Conservation (phyloP, 192 early-diverging fungal genomes). For the Coemansia sp. region DNA sequence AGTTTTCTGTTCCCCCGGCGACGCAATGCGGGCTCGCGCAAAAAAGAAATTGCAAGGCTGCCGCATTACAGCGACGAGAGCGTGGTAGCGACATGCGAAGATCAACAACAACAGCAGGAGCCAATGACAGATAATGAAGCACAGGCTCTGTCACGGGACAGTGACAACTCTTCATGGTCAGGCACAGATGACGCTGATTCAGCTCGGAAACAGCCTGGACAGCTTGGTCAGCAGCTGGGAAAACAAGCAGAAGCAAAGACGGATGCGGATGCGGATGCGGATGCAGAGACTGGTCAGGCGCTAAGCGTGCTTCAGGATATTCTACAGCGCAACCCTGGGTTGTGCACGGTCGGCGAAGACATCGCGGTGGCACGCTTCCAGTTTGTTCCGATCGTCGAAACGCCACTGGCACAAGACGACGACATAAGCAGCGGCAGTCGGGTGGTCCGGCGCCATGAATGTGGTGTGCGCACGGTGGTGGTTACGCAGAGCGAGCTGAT, state of each 20-base stretch:
- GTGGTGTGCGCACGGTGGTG: constrained; percentile 11
- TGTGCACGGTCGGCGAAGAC: background rate
- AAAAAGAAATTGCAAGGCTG: constrained; percentile 27
- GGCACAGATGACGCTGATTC: background rate
- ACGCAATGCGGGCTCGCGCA: constrained; percentile 11
- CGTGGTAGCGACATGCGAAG: background rate
- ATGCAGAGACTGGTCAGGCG: background rate
- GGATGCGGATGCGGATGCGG: background rate
- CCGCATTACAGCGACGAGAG: constrained; percentile 29
- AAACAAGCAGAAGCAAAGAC: background rate
- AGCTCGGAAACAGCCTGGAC: background rate
- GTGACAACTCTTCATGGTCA: background rate
- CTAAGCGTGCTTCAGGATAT: constrained; percentile 22
- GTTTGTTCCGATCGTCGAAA: constrained; percentile 11
- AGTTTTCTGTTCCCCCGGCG: constrained; percentile 50
- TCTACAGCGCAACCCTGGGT: constrained; percentile 11
- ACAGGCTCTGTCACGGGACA: too few relatives aligned
- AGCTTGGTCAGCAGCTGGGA: background rate
- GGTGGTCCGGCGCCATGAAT: constrained; percentile 12
- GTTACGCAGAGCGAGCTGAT: constrained; percentile 20
- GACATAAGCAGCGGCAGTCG: constrained; percentile 10
- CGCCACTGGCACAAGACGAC: background rate
- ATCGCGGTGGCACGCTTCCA: constrained; percentile 11
- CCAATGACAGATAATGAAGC: background rate
- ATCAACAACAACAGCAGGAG: background rate